These are phyloP conservation scores for Pinus taeda DNA, from an alignment of 75 land plant genomes.

Conservation along the genomic window DNA sequence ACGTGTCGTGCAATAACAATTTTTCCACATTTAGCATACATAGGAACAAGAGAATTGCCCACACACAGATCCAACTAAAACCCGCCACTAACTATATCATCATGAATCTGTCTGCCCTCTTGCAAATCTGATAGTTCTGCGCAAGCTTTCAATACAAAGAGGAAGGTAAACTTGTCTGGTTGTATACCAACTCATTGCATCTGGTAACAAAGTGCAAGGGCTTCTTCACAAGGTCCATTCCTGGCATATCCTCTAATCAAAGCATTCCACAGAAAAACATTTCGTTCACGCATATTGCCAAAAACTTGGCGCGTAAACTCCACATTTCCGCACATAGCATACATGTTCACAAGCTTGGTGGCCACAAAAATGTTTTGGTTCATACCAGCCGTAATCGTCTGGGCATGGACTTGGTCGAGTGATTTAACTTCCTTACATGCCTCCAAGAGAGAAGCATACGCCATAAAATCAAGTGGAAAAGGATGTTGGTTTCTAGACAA, in stretches of 20 bases:
- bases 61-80: no score
- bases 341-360: conserved; percentile 4
- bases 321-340: conserved; percentile 7
- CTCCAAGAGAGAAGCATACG: not conserved
- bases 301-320: conserved; percentile 15
- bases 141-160: not conserved
- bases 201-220: conserved; percentile 9
- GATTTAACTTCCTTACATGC: not conserved
- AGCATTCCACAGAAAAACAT: conserved; percentile 17
- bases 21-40: not conserved
- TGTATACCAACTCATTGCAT: conserved; percentile 13
- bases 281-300: conserved; percentile 13
- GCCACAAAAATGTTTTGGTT: conserved; percentile 7
- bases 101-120: no score
- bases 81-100: no score
- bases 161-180: conserved; percentile 11
- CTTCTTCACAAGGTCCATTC: conserved; percentile 21
- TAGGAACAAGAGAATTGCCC: not conserved
- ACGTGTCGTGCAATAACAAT: not conserved
- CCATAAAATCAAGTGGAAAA: no score
- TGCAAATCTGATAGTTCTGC: no score
- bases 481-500: no score
- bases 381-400: conserved; percentile 1
- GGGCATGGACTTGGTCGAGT: not conserved
- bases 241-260: conserved; percentile 16